Evolutionary conservation across 192 early-diverging fungal genomes (phyloP).

Genomic region (Coemansia interrupta): DNA sequence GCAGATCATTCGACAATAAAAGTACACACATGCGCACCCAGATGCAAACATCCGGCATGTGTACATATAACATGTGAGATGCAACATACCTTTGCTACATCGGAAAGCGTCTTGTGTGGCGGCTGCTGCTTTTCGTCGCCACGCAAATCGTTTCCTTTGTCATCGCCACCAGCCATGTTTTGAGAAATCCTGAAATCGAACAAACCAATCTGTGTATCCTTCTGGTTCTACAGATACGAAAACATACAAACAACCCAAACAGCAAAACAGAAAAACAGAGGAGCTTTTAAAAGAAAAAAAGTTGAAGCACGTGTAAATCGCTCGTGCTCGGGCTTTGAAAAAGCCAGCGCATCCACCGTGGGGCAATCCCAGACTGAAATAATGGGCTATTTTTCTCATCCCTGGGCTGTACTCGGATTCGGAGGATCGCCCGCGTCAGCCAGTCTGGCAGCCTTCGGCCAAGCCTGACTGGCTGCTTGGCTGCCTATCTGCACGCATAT

Average conservation of each 20-base stretch:
- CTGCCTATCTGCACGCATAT: too few species aligned
- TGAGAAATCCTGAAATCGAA: conserved; percentile 11
- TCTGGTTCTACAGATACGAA: conserved; percentile 4
- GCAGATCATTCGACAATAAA: neutral
- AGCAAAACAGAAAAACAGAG: neutral
- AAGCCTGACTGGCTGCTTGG: too few species aligned
- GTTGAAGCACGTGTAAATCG: conserved; percentile 4
- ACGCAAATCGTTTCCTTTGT: conserved; percentile 17
- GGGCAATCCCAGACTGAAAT: too few species aligned
- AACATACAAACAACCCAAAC: neutral
- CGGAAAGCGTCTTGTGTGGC: conserved; percentile 21
- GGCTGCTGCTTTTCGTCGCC: conserved; percentile 13
- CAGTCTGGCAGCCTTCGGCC: too few species aligned
- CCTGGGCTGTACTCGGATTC: too few species aligned
- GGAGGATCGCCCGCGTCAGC: too few species aligned
- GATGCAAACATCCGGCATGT: neutral
- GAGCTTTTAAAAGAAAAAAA: neutral
- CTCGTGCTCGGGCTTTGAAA: neutral
- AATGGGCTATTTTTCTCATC: too few species aligned
- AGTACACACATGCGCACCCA: neutral
- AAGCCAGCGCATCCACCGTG: too few species aligned
- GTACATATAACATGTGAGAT: neutral
- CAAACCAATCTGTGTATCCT: neutral
- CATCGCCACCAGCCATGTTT: conserved; percentile 3
- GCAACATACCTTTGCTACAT: conserved; percentile 27